A percentile compares a stretch with the other conserved stretches of the same genome.
Evolutionary conservation across 2,329 filamentous ascomycete genomes (phyloP).

Genomic region (Blastomyces parvus): DNA sequence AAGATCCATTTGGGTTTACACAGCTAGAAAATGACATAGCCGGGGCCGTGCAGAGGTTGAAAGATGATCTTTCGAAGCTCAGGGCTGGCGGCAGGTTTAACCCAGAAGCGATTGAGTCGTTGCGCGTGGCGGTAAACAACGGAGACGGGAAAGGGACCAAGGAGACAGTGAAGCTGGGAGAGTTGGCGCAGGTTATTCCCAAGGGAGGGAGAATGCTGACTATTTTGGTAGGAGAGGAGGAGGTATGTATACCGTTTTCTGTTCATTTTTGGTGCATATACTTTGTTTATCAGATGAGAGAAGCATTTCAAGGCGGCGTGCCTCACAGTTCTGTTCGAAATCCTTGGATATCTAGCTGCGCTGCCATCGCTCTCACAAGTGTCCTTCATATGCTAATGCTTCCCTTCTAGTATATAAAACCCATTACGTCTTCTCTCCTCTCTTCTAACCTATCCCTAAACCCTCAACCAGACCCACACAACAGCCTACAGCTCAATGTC

Average conservation of each 20-base stretch:
- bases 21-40: conserved; percentile 48
- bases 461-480: conserved; percentile 35
- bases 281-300: background rate
- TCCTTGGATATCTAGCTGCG: background rate
- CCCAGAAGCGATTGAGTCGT: conserved; percentile 49
- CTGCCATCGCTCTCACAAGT: background rate
- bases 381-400: background rate
- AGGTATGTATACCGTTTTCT: conserved; percentile 36
- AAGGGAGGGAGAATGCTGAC: conserved; percentile 52
- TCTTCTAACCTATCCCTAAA: conserved; percentile 36
- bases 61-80: conserved; percentile 53
- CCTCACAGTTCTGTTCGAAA: background rate
- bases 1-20: conserved; percentile 54
- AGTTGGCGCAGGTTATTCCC: conserved; percentile 58
- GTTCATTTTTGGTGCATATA: background rate
- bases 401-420: conserved; percentile 34
- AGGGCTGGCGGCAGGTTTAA: conserved; percentile 55
- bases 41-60: conserved; percentile 47
- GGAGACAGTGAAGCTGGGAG: conserved; percentile 46
- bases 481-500: conserved; percentile 37
- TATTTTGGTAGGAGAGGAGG: conserved; percentile 55
- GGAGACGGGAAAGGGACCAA: conserved; percentile 30
- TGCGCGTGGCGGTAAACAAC: conserved; percentile 51
- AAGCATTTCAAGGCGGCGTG: background rate
- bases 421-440: conserved; percentile 35